A percentile compares a stretch with the other conserved stretches of the same genome.
Evolutionary conservation across 352 stramenopile species (phyloP).

Genomic region (Phytophthora sp.): DNA sequence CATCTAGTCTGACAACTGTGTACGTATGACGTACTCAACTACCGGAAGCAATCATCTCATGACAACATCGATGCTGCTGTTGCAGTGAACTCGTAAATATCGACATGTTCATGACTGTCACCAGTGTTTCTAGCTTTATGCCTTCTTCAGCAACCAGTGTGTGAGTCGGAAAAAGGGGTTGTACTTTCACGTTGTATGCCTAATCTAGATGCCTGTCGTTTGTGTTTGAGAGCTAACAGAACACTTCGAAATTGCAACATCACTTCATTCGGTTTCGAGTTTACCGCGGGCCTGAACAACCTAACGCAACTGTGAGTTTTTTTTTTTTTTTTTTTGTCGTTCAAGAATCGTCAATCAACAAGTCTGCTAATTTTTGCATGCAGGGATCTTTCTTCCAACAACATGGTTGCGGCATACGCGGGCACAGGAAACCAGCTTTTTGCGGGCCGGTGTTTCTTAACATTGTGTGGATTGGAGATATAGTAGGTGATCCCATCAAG

Average conservation of each 20-base stretch:
- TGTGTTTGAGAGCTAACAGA: conserved; percentile 11
- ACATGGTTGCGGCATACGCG: conserved; percentile 37
- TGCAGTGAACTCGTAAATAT: conserved; percentile 30
- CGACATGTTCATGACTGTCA: conserved; percentile 27
- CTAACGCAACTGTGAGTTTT: conserved; percentile 36
- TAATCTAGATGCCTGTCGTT: no score
- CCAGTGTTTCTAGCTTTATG: conserved; percentile 22
- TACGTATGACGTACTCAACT: conserved; percentile 7
- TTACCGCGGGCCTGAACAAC: conserved; percentile 27
- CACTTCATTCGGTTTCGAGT: conserved; percentile 39
- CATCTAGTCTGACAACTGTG: conserved; percentile 21
- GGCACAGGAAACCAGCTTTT: conserved; percentile 26
- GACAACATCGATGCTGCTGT: neutral
- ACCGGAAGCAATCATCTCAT: no score
- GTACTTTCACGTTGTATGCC: no score
- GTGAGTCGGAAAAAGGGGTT: conserved; percentile 19
- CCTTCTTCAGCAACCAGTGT: conserved; percentile 23
- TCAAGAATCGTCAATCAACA: no score
- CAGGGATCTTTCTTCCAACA: conserved; percentile 53
- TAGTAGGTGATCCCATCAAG: conserved; percentile 27
- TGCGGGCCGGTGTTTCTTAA: conserved; percentile 14
- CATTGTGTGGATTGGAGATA: conserved; percentile 28
- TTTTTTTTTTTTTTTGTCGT: neutral
- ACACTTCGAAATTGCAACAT: conserved; percentile 52
- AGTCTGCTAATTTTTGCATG: neutral